Conservation (phyloP, 139 green algal species). For the Picochlorum sp. region DNA sequence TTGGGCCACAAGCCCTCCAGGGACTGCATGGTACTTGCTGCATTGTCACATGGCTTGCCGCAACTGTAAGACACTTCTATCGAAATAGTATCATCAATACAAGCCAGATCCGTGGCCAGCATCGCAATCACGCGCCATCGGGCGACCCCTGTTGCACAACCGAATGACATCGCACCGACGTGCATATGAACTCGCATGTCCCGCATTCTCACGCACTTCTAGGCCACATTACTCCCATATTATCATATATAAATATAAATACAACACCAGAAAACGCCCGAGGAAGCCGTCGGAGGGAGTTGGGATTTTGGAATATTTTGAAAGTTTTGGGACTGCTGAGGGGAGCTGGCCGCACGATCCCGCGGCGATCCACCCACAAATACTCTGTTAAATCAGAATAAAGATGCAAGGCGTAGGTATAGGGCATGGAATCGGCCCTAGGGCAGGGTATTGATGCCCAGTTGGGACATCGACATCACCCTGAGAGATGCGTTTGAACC, state of each 20-base stretch:
- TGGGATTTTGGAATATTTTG: constrained; percentile 6
- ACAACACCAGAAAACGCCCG: neutral
- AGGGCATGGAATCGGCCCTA: constrained; percentile 2
- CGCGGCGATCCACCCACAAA: neutral
- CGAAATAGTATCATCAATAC: neutral
- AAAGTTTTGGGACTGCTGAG: neutral
- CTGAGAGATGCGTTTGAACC: neutral
- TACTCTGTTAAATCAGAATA: neutral
- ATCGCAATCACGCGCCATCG: neutral
- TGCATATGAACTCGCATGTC: neutral
- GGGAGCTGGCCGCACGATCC: neutral
- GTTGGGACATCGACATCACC: constrained; percentile 2
- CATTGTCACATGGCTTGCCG: neutral
- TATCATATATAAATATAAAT: neutral
- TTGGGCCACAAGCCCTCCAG: neutral
- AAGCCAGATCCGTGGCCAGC: neutral
- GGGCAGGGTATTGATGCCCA: constrained; percentile 3
- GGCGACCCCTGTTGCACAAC: neutral
- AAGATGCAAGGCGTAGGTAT: neutral
- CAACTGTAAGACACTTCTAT: neutral
- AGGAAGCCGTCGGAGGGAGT: constrained; percentile 1
- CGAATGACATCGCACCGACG: neutral
- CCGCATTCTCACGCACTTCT: neutral
- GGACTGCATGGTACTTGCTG: constrained; percentile 3
- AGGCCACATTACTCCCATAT: neutral